Evolutionary conservation across 768 basidiomycete species (phyloP).

Genomic region (Pleurotus platypus): DNA sequence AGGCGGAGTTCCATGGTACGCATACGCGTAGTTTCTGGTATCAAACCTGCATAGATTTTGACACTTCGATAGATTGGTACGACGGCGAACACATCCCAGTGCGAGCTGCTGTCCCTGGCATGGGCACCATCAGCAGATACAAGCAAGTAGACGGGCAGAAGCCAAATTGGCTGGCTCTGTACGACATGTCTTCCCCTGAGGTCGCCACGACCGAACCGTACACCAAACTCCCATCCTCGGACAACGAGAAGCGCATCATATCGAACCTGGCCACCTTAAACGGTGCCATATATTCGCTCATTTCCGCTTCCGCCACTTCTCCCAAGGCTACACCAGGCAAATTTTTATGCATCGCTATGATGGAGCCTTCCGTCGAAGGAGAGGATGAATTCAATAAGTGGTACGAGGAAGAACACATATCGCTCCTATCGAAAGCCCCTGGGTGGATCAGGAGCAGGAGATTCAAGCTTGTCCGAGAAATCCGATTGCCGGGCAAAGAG

Average conservation of each 20-base stretch:
- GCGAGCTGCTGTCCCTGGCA: conserved; percentile 23
- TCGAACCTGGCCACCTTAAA: conserved; percentile 19
- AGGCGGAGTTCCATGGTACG: conserved; percentile 26
- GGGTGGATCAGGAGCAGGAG: conserved; percentile 28
- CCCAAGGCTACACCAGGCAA: conserved; percentile 16
- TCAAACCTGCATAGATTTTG: not conserved
- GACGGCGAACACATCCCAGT: conserved; percentile 28
- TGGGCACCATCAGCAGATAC: conserved; percentile 24
- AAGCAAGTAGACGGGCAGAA: conserved; percentile 19
- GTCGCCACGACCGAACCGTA: conserved; percentile 20
- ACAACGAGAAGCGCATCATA: conserved; percentile 21
- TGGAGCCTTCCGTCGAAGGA: conserved; percentile 15
- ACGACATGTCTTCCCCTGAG: conserved; percentile 22
- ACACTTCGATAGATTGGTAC: conserved; percentile 25
- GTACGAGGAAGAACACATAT: conserved; percentile 34
- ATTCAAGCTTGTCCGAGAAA: conserved; percentile 21
- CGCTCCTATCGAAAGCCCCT: conserved; percentile 21
- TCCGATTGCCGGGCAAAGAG: conserved; percentile 13
- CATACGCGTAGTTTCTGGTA: not conserved
- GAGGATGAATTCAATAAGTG: conserved; percentile 30
- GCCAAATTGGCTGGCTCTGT: conserved; percentile 27
- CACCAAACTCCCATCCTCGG: conserved; percentile 17
- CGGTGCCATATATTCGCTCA: conserved; percentile 21
- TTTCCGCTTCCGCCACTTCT: conserved; percentile 10
- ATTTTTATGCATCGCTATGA: conserved; percentile 20